Percentiles rank a stretch among this genome's conserved stretches.
Evolutionary conservation across 2,329 filamentous ascomycete genomes (phyloP).

Genomic region (Botryosphaeria dothidea): DNA sequence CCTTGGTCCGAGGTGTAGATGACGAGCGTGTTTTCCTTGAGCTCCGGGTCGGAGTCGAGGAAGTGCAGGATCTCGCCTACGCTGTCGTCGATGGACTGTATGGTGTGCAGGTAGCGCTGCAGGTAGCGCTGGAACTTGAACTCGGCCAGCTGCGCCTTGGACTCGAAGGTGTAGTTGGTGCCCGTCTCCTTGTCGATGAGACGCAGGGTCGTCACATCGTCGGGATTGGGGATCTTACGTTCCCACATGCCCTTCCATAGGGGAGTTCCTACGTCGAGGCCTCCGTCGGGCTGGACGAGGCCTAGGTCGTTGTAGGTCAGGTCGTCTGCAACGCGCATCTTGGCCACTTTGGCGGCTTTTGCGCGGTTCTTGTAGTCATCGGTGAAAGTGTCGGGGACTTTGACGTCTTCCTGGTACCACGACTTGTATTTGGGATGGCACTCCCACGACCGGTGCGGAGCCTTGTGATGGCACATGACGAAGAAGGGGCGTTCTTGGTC

Average conservation of each 20-base stretch:
- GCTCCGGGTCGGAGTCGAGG: slow-evolving; percentile 41
- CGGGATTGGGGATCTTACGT: slow-evolving; percentile 42
- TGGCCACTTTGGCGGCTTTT: slow-evolving; percentile 50
- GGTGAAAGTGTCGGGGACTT: slow-evolving; percentile 53
- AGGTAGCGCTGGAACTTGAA: slow-evolving; percentile 61
- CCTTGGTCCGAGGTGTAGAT: slow-evolving; percentile 59
- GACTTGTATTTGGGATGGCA: slow-evolving; percentile 51
- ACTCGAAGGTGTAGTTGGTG: slow-evolving; percentile 48
- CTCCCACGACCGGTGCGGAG: slow-evolving; percentile 56
- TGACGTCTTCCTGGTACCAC: slow-evolving; percentile 50
- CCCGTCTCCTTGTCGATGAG: slow-evolving; percentile 52
- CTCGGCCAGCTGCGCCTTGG: slow-evolving; percentile 45
- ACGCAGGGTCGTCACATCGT: slow-evolving; percentile 32
- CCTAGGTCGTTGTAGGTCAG: slow-evolving; percentile 53
- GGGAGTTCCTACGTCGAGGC: slow-evolving; percentile 39
- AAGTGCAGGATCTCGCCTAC: slow-evolving; percentile 53
- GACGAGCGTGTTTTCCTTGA: slow-evolving; percentile 51
- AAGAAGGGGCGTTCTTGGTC: slow-evolving; percentile 49
- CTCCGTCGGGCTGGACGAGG: slow-evolving; percentile 54
- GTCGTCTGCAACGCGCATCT: slow-evolving; percentile 55
- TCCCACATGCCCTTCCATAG: slow-evolving; percentile 30
- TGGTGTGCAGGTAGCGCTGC: slow-evolving; percentile 56
- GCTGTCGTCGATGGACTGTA: slow-evolving; percentile 56
- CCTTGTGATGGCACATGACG: slow-evolving; percentile 60
- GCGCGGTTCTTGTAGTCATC: slow-evolving; percentile 59